Evolutionary conservation across 495 filamentous ascomycete genomes (phyloP), one percentile per base, ranked within the genome.

Genomic region (Staphylotrichum tortipilum): DNA sequence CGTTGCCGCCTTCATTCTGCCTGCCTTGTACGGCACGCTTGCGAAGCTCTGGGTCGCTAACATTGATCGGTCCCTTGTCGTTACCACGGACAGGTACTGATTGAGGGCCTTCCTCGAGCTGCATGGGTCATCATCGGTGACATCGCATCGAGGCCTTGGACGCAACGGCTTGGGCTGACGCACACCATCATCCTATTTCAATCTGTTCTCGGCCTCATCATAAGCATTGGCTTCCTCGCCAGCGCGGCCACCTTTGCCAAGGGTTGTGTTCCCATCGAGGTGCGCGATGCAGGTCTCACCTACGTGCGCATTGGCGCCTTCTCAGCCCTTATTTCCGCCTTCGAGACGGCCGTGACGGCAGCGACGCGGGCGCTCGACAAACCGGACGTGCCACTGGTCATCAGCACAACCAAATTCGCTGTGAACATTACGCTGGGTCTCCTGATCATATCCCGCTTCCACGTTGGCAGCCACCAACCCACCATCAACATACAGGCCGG

Each of bases 111-210:
- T 5, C 85, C 84, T 0, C 71, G 83, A 18, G 76, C 82, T 1
- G 75, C 83, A 8, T 88, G 80, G 80, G 65, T 82, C 14, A 70
- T 84, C 49, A 88, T 88, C 55, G 85, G 80, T 8, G 82, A 88
- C 66, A 75, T 75, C 41, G 61, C 73, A 7, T 77, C 77, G 3
- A 75, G 83, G 8, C 68, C 68, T 2, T 53, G 74, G 3, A 26
- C 63, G 7, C 70, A 76, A 6, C 76, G 85, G 0, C 59, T 88
- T 19, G 60, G 68, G 4, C 75, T 89, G 8, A 68, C 84, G 0
- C 73, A 86, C 49, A 86, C 83, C 0, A 68, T 88, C 21, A 78
- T 88, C 24, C 30, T 78, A 9, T 70, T 80, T 48, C 83, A 86
- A 54, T 54, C 68, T 0, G 35, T 73, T 1, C 62, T 85, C 1